Evolutionary conservation across 345 rosid species (phyloP).

Genomic region (Brassica rapa): DNA sequence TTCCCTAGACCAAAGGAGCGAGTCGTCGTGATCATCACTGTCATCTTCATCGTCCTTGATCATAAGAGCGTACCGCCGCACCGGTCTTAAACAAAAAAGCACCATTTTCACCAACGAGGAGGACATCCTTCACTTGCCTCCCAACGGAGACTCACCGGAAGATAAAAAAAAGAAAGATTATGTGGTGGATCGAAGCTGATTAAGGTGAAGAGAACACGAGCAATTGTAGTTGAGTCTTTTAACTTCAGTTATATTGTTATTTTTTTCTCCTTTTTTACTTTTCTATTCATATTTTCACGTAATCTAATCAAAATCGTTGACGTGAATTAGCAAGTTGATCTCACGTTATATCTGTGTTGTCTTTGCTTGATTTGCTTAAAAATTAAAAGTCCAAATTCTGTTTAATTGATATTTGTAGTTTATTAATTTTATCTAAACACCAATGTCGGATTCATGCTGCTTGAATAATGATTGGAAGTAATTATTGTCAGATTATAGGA

Average conservation of each 20-base stretch:
- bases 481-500: too few species aligned
- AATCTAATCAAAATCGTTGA: slow-evolving; percentile 23
- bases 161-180: neutral
- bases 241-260: neutral
- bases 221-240: neutral
- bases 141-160: neutral
- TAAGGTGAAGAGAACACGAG: too few species aligned
- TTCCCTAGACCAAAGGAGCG: slow-evolving; percentile 77
- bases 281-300: slow-evolving; percentile 10
- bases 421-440: too few species aligned
- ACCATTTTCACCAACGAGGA: slow-evolving; percentile 72
- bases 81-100: slow-evolving; percentile 76
- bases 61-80: slow-evolving; percentile 76
- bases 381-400: neutral
- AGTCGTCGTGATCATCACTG: slow-evolving; percentile 38
- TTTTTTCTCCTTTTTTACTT: neutral
- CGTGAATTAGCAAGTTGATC: neutral
- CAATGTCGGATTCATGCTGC: neutral
- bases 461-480: too few species aligned
- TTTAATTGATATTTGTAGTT: too few species aligned
- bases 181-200: slow-evolving; percentile 38
- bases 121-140: slow-evolving; percentile 89
- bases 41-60: slow-evolving; percentile 48
- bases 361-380: neutral
- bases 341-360: neutral